A percentile compares a stretch with the other conserved stretches of the same genome.
Conservation (phyloP, 371 early-diverging fungal species). For the Lichtheimia corymbifera region DNA sequence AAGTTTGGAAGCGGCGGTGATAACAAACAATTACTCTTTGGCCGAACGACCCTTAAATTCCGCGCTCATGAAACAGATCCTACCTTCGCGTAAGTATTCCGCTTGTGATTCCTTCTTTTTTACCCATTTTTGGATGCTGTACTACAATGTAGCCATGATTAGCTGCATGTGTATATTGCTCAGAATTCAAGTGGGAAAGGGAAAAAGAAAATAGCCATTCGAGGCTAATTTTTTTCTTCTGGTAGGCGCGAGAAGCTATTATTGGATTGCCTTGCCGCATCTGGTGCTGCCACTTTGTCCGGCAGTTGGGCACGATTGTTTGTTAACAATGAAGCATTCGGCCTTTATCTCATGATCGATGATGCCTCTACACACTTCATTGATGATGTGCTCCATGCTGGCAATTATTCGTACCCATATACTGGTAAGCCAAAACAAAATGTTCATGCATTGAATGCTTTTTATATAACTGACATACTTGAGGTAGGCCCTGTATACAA, state of each 20-base stretch:
- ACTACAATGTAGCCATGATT: no score
- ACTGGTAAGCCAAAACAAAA: background rate
- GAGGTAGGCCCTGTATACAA: conserved; percentile 23
- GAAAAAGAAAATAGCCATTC: background rate
- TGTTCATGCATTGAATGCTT: no score
- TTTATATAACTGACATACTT: background rate
- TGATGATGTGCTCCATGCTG: conserved; percentile 35
- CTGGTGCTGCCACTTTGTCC: conserved; percentile 48
- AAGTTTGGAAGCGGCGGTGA: conserved; percentile 20
- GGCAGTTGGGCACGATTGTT: conserved; percentile 48
- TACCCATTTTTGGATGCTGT: background rate
- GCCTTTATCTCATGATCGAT: conserved; percentile 50
- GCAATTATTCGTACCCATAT: conserved; percentile 14
- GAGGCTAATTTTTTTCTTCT: background rate
- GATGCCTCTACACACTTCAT: conserved; percentile 46
- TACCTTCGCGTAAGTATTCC: conserved; percentile 32
- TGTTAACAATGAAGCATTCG: conserved; percentile 44
- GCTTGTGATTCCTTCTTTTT: background rate
- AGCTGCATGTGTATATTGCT: no score
- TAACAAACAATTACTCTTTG: conserved; percentile 27
- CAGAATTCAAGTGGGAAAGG: no score
- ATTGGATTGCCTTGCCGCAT: conserved; percentile 45
- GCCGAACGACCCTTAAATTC: conserved; percentile 47
- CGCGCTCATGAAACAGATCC: conserved; percentile 51
- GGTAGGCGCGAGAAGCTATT: conserved; percentile 43